Conservation (phyloP, 129 eudicot species). For the Flaveria robusta region DNA sequence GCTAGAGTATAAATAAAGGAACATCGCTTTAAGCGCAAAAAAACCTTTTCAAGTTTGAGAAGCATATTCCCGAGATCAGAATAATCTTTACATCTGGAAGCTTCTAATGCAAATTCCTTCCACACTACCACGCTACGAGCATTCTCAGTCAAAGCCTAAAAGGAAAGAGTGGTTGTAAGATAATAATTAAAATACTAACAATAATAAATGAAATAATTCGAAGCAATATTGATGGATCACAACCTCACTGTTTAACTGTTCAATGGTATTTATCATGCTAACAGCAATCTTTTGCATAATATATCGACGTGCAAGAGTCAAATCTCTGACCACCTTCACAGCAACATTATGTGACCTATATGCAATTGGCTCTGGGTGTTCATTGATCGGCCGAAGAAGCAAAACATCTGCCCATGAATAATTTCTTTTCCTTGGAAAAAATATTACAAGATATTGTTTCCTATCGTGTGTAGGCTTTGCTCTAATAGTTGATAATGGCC, state of each 20-base stretch:
- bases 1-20: constrained; percentile 12
- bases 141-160: constrained; percentile 72
- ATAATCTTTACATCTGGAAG: constrained; percentile 86
- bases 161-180: constrained; percentile 8
- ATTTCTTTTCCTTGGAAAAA: constrained; percentile 78
- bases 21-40: constrained; percentile 13
- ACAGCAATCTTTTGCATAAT: constrained; percentile 86
- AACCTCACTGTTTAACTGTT: constrained; percentile 76
- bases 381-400: constrained; percentile 85
- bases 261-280: constrained; percentile 76
- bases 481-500: constrained; percentile 83
- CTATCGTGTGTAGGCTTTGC: constrained; percentile 97
- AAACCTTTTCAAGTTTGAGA: constrained; percentile 75
- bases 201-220: neutral
- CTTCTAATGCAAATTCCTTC: constrained; percentile 95
- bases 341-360: constrained; percentile 76
- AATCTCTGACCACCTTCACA: constrained; percentile 74
- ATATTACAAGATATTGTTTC: constrained; percentile 88
- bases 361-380: constrained; percentile 85
- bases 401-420: constrained; percentile 94
- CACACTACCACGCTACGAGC: constrained; percentile 73
- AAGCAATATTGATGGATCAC: constrained; percentile 25
- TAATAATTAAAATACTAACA: neutral
- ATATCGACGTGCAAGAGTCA: constrained; percentile 78
- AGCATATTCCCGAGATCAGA: constrained; percentile 91